phyloP scores from a whole-genome alignment of 768 basidiomycete species.

The Boletus tomentosulus region DNA sequence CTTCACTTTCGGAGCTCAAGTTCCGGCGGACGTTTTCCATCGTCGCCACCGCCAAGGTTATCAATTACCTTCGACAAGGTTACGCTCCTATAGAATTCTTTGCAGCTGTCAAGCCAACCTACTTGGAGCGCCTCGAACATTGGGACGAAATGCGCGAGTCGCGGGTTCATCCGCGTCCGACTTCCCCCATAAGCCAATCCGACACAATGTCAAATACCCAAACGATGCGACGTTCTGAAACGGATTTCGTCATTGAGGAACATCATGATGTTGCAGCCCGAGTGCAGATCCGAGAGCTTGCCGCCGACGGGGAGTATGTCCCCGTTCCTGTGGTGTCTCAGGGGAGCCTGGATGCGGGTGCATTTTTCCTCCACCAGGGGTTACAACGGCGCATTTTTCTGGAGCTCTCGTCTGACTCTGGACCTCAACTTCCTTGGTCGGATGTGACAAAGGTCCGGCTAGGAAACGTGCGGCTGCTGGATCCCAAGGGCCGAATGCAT shows the following conservation, averaged over 20 bases:
- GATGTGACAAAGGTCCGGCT: constrained; percentile 71
- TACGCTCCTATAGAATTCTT: constrained; percentile 92
- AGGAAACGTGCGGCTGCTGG: constrained; percentile 82
- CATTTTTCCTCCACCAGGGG: constrained; percentile 89
- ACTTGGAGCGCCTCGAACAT: constrained; percentile 82
- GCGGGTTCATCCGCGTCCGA: constrained; percentile 40
- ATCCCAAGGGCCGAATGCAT: constrained; percentile 76
- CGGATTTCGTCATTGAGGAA: constrained; percentile 84
- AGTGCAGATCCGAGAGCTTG: constrained; percentile 83
- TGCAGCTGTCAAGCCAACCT: constrained; percentile 74
- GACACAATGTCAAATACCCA: constrained; percentile 44
- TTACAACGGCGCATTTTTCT: constrained; percentile 80
- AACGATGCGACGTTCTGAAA: constrained; percentile 91
- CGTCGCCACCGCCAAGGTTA: constrained; percentile 66
- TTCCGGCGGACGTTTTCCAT: constrained; percentile 83
- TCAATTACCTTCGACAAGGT: constrained; percentile 65
- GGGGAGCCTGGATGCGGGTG: constrained; percentile 73
- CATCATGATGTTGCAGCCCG: constrained; percentile 87
- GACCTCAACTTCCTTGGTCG: constrained; percentile 84
- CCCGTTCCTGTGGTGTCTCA: constrained; percentile 81
- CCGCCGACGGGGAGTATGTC: constrained; percentile 75
- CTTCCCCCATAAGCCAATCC: constrained; percentile 24
- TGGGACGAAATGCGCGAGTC: constrained; percentile 94
- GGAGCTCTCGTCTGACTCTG: constrained; percentile 81
- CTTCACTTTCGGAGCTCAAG: constrained; percentile 73